Evolutionary conservation across 148 eudicot genomes (phyloP), one percentile per base, ranked within the genome.

Genomic region (Vaccinium darrowii): DNA sequence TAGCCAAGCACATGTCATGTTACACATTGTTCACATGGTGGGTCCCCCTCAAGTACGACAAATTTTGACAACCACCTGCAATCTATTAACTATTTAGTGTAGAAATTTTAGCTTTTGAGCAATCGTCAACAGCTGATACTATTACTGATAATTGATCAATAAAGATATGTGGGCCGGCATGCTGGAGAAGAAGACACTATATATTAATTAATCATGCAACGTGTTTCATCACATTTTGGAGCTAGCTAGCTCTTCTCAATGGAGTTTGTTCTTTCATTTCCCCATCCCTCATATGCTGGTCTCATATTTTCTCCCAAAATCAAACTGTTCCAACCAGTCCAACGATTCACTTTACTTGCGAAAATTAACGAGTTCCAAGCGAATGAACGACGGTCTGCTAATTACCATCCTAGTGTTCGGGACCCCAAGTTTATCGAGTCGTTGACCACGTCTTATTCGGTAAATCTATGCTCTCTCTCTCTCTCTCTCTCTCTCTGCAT

Each of bases 361-460:
- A 75, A 39, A 2, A 7, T 19, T 23, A 75, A 58, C 8, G 18
- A 60, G 8, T 56, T 18, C 39, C 65, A 39, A 80, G 27, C 18
- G 82, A 56, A 57, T 18, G 72, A 27, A 80, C 25, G 82, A 8
- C 50, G 82, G 18, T 60, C 82, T 0, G 82, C 82, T 16, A 36
- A 80, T 63, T 80, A 80, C 49, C 82, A 80, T 80, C 82, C 82
- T 6, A 80, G 10, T 8, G 63, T 80, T 60, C 60, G 82, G 82
- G 82, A 80, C 11, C 30, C 72, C 51, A 80, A 80, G 30, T 21
- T 58, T 5, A 39, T 80, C 8, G 82, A 80, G 11, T 80, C 82
- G 21, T 3, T 60, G 11, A 58, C n/a, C 72, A 80, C 82, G 19
- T 51, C 72, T 6, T 80, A 58, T 39, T 33, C 51, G 27, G 71